Base-by-base conservation (phyloP, 257 asterid genomes). In the Nicotiana knightiana region DNA sequence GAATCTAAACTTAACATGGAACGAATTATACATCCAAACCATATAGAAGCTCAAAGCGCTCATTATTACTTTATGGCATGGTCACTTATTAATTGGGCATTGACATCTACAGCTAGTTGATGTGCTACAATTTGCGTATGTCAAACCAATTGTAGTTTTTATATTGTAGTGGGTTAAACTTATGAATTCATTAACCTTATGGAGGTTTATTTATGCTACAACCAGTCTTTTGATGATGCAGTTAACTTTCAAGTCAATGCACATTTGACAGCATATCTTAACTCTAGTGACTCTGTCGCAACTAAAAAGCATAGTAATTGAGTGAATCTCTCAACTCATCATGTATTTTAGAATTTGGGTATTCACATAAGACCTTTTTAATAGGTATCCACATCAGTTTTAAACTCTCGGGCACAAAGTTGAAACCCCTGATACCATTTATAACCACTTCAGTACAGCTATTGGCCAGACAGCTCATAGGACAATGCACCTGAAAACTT, bases 361-460 rank as follows among this genome's bases (percentile, higher is more conserved):
- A n/a, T 16, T 75, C 17, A 4, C 28, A 28, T 75, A 51, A 26
- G 13, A 28, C 64, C 51, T 43, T 43, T 43, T 43, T 43, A 43
- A 43, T 9, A 43, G 46, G 80, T 51, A n/a, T 28, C 48, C 17
- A 2, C 17, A 28, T 51, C 7, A 15, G 21, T 7, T 62, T 75
- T 51, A 51, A 26, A 51, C 17, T 1, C 5, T 6, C 37, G 16
- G 46, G 17, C 28, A 75, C 3, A 51, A 73, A 26, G 64, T 51
- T 75, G 28, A 75, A 15, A 7, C 21, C 12, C 28, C 30, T 75
- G n/a, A 48, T 15, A 17, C 46, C 46, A 16, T 51, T 51, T 51
- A 51, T 75, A 51, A 51, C 80, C 64, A 75, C 64, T 53, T 51
- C 63, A 75, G 59, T 51, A 26, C 63, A 75, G 80, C 80, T 28